phyloP scores from a whole-genome alignment of 805 yeast genomes.

The Ogataea methanolica region DNA sequence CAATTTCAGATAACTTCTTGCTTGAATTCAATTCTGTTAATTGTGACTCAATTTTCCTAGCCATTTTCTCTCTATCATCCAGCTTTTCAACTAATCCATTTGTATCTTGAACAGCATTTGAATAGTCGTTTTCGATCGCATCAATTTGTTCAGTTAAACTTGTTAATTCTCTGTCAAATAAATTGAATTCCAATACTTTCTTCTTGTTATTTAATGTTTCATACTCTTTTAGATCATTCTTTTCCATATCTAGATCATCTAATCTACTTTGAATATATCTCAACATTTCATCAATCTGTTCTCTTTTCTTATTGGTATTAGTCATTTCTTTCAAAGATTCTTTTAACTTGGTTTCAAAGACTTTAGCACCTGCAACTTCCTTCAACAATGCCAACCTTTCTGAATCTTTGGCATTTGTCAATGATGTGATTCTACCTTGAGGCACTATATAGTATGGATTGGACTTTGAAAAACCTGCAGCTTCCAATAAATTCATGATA shows the following conservation, averaged over 20 bases:
- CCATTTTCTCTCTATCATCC: conserved; percentile 54
- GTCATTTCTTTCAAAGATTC: conserved; percentile 80
- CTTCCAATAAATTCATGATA: conserved; percentile 74
- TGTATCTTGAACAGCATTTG: conserved; percentile 45
- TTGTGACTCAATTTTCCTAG: conserved; percentile 39
- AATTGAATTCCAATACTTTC: conserved; percentile 67
- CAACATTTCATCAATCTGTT: conserved; percentile 70
- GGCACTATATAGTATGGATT: conserved; percentile 97
- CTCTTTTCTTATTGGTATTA: conserved; percentile 63
- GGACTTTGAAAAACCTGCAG: conserved; percentile 86
- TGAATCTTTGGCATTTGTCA: conserved; percentile 83
- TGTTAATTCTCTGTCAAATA: conserved; percentile 71
- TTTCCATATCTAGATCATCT: conserved; percentile 75
- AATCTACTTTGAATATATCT: conserved; percentile 65
- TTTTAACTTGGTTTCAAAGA: conserved; percentile 75
- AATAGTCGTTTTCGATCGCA: conserved; percentile 53
- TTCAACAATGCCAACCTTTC: conserved; percentile 77
- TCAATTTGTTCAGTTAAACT: conserved; percentile 59
- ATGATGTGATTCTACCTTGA: conserved; percentile 84
- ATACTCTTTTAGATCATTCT: conserved; percentile 64
- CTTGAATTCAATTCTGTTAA: conserved; percentile 44
- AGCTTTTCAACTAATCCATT: conserved; percentile 50
- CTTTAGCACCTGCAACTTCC: conserved; percentile 92
- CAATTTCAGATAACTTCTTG: conserved; percentile 49
- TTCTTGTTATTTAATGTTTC: conserved; percentile 64